Evolutionary conservation across 768 basidiomycete species (phyloP), one percentile per base, ranked within the genome.

Genomic region (Auriscalpium orientale): DNA sequence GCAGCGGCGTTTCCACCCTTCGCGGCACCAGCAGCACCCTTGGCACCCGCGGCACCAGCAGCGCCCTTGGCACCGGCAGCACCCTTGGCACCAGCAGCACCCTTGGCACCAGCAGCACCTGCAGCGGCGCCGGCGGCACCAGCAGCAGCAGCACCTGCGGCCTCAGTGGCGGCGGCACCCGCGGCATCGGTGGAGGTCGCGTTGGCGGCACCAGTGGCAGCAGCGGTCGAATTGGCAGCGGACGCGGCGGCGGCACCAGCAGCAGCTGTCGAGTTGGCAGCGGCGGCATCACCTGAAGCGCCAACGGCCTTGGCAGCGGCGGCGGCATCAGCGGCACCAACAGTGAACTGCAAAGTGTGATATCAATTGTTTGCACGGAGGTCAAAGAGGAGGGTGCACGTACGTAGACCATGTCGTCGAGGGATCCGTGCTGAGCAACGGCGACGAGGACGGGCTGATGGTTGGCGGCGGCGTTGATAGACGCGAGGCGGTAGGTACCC

Each of bases 381-480:
- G 10, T 0, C 1, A 38, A 13, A 11, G 35, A 46, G 2, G 43
- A 20, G 34, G 13, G 20, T 48, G 35, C 12, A 64, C 70, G 55
- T 40, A 72, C 71, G 65, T 76, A 76, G 64, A 73, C 64, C 37
- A 66, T 63, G 61, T 76, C 74, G 59, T 76, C 75, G 40, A 75
- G 55, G 3, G 61, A 59, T 11, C 72, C 76, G 62, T 74, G 76
- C 63, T 77, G 76, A 4, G 76, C 76, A 51, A 76, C 57, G 38
- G 71, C 66, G 54, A 71, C 71, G 51, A 75, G 65, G 11, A 58
- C 68, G 2, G 69, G 74, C 58, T 72, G 69, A 55, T 77, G 76
- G 67, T 77, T 78, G 47, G 76, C 71, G 13, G 76, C 76, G 10
- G 73, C 58, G 64, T 76, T 76, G 66, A 80, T 79, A 7, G 68